Evolutionary conservation across 2,329 filamentous ascomycete species (phyloP), one percentile per base, ranked within the genome.

Genomic region (Pestalotiopsis sp.): DNA sequence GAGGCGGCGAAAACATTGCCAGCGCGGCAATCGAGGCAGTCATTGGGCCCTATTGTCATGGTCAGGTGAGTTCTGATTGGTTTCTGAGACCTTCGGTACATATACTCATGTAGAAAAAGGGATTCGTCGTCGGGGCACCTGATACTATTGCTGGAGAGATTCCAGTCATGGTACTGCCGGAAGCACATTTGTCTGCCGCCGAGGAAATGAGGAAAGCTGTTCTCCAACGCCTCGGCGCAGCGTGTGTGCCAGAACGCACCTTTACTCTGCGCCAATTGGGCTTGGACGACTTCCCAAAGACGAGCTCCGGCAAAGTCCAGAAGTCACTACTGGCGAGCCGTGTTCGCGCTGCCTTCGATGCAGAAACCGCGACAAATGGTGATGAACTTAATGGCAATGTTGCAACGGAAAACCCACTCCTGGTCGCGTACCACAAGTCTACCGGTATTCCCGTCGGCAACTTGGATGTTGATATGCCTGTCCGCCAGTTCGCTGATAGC

Each of bases 1-100:
- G 64, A 5, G 64, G 64, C 13, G 64, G 64, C 9, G 55, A 26
- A 3, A 65, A 65, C 13, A 65, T 65, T 11, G 35, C 64, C 1
- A 35, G 30, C 14, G 64, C 52, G 4, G 64, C 55, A 4, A 65
- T 65, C 6, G 64, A 65, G 20, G 55, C 52, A 4, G n/a, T 65
- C 13, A 13, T 65, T 26, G 30, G 35, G 6, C 64, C 14, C 20
- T 44, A 17, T 40, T 58, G 26, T 59, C 48, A 30, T 22, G 20
- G 22, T 0, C 57, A 60, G 57, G 57, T 60, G 17, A 60, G 57
- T 39, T 17, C 13, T 22, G 5, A 6, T 20, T 52, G 10, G 20
- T n/a, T 2, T 52, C 44, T 1, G 14, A 20, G 10, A 1, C 44
- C 44, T 52, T 10, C n/a, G 20, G 3, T 6, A 22, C 10, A 1